Percentiles rank a stretch among this genome's conserved stretches.
Evolutionary conservation across 208 protist genomes (phyloP).

Genomic region (Acanthamoeba castellanii): DNA sequence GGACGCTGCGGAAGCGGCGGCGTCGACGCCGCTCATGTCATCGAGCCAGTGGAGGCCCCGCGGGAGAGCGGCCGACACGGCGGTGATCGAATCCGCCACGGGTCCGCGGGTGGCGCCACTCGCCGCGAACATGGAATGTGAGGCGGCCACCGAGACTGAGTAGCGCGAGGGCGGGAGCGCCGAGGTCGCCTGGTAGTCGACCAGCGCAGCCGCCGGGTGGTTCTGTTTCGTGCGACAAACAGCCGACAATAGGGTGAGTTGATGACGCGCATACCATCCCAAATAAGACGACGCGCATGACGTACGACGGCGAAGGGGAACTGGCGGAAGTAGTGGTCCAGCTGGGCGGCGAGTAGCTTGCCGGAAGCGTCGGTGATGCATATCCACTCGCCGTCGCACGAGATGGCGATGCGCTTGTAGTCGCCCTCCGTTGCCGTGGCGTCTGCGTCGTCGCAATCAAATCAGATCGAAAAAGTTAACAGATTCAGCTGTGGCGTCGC

Average conservation of each 20-base stretch:
- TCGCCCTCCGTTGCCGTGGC: not conserved
- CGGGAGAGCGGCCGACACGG: not conserved
- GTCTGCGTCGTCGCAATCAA: not conserved
- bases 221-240: not conserved
- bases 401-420: not conserved
- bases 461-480: no score
- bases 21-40: constrained; percentile 30
- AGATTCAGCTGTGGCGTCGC: not conserved
- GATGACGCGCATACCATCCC: no score
- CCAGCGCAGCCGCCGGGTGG: not conserved
- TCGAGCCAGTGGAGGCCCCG: constrained; percentile 14
- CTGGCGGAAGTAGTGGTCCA: constrained; percentile 24
- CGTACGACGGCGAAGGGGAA: constrained; percentile 10
- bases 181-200: constrained; percentile 5
- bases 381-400: constrained; percentile 13
- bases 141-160: not conserved
- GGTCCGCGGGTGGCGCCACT: not conserved
- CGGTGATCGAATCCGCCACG: not conserved
- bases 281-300: not conserved
- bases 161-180: not conserved
- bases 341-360: not conserved
- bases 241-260: no score
- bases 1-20: not conserved
- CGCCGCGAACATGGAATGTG: not conserved
- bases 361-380: not conserved